Evolutionary conservation across 73 alveolate genomes (phyloP).

Genomic region (Paramecium primaurelia): DNA sequence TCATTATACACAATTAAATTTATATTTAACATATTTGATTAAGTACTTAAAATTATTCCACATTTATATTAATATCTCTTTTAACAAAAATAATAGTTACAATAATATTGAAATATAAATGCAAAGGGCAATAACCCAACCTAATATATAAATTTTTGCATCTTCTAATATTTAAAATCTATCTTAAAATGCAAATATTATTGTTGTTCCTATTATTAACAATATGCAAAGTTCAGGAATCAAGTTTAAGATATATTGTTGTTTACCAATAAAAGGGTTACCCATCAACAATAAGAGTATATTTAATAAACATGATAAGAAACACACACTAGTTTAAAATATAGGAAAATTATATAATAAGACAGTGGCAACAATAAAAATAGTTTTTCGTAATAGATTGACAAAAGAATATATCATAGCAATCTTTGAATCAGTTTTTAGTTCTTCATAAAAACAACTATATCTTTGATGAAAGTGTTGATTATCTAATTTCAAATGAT

Average conservation of each 20-base stretch:
- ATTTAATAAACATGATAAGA: not conserved
- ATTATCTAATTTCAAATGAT: not conserved
- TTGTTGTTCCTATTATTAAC: not conserved
- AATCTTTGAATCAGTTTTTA: not conserved
- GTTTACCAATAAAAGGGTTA: not conserved
- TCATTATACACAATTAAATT: not conserved
- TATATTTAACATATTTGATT: not conserved
- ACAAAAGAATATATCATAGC: not conserved
- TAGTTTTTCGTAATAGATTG: not conserved
- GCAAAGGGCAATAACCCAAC: not conserved
- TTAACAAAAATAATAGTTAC: not conserved
- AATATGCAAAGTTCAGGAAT: constrained; percentile 26
- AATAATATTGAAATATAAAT: not conserved
- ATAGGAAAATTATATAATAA: not conserved
- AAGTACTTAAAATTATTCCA: not conserved
- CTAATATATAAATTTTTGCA: not conserved
- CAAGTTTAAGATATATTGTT: not conserved
- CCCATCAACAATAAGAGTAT: not conserved
- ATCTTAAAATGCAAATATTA: not conserved
- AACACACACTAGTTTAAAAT: not conserved
- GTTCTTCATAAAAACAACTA: not conserved
- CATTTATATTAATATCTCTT: not conserved
- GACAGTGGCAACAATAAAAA: not conserved
- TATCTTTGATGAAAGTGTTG: not conserved
- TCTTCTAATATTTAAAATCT: not conserved